Conservation (phyloP, 2,329 filamentous ascomycete genomes). For the Talaromyces sp. region DNA sequence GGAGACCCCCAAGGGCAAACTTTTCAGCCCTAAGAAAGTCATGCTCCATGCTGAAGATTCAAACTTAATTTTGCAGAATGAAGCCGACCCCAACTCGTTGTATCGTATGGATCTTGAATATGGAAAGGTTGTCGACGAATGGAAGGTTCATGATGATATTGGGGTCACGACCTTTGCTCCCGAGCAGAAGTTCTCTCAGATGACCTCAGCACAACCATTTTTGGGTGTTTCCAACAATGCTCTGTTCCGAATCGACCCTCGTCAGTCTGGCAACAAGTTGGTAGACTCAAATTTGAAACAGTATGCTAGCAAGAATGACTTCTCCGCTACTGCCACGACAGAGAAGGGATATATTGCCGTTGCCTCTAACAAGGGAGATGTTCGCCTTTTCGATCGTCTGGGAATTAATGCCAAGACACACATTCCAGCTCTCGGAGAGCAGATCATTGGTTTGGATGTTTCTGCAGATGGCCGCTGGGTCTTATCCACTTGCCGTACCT, state of each 20-base stretch:
- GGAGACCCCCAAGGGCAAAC: slow-evolving; percentile 75
- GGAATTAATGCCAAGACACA: slow-evolving; percentile 97
- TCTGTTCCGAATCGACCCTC: slow-evolving; percentile 88
- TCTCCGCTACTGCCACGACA: slow-evolving; percentile 88
- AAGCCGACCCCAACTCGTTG: slow-evolving; percentile 76
- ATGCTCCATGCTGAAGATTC: slow-evolving; percentile 91
- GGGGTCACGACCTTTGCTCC: slow-evolving; percentile 87
- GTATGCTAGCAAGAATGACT: slow-evolving; percentile 94
- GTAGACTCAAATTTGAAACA: slow-evolving; percentile 92
- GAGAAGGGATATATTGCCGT: slow-evolving; percentile 96
- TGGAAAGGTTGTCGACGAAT: slow-evolving; percentile 96
- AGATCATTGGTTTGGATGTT: slow-evolving; percentile 90
- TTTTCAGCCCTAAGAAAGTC: slow-evolving; percentile 92
- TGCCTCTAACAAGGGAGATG: slow-evolving; percentile 95
- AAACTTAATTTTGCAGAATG: slow-evolving; percentile 84
- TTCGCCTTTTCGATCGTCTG: slow-evolving; percentile 90
- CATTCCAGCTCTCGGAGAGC: slow-evolving; percentile 88
- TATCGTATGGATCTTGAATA: slow-evolving; percentile 98
- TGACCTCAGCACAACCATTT: slow-evolving; percentile 93
- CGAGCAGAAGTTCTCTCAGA: slow-evolving; percentile 92
- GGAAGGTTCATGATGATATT: slow-evolving; percentile 97
- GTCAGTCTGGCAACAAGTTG: slow-evolving; percentile 82
- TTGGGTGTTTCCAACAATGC: slow-evolving; percentile 89
- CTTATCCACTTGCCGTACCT: slow-evolving; percentile 87
- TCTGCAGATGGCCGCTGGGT: slow-evolving; percentile 96